Evolutionary conservation across 257 asterid genomes (phyloP), one percentile per base, ranked within the genome.

Genomic region (Gardenia jasminoides): DNA sequence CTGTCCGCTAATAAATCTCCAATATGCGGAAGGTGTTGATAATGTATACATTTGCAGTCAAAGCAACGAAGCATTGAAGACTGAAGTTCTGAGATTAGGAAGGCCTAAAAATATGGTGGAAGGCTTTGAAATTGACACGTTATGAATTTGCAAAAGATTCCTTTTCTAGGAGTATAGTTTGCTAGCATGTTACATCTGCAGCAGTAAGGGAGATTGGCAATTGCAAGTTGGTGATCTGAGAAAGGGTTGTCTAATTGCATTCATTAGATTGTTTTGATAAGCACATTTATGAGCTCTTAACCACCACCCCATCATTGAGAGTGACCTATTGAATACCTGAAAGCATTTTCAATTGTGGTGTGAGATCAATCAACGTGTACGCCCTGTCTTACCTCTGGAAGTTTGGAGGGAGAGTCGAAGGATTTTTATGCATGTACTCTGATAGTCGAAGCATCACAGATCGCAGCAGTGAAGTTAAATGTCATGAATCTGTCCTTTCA

Each of bases 201-300:
- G 41, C 46, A 15, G 9, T 26, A n/a, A 65, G 6, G 24, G 36
- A 67, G 7, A 67, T 36, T n/a, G 24, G 22, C 22, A 16, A 2
- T 78, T 19, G 56, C 89, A 91, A 94, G 97, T 91, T 67, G 97
- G 97, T 76, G 97, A 91, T 72, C 92, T 92, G 90, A 88, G 84
- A 85, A 83, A 88, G 86, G 97, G 88, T 33, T 88, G 88, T 65
- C 86, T 11, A 46, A 46, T 46, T 46, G 50, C 90, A 46, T 61
- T 82, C 79, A 92, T 93, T 80, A 89, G 84, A 84, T 93, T 88
- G 33, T 78, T 92, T 83, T 77, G 94, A 96, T 5, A 97, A 92
- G 71, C 95, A 91, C 87, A 92, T 94, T 36, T 97, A 94, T 0
- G 98, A 92, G 87, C 97, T 91, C 87, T 83, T 92, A 61, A 92